A percentile compares a stretch with the other conserved stretches of the same genome.
These are phyloP conservation scores for Lablab purpureus DNA, from an alignment of 306 rosid genomes.

Conservation along the genomic window DNA sequence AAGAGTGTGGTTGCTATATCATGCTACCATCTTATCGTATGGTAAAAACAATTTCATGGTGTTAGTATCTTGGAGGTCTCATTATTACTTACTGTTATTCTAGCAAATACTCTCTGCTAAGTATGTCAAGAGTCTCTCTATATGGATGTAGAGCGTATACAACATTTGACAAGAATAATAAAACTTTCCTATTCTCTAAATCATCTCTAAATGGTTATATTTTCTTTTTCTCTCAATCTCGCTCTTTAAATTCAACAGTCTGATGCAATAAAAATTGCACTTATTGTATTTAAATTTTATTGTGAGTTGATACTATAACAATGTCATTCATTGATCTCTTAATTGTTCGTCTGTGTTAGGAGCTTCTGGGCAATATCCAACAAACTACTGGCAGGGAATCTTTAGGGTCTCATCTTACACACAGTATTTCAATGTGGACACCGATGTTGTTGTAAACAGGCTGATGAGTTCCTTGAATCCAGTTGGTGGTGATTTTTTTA, in stretches of 20 bases:
- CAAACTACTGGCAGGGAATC: constrained; percentile 75
- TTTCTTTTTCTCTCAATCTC: too few species aligned
- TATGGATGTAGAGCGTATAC: neutral
- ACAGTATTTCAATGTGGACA: constrained; percentile 81
- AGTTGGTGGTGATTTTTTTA: constrained; percentile 65
- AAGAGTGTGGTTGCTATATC: neutral
- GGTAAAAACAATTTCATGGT: neutral
- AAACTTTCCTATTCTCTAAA: neutral
- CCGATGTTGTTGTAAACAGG: constrained; percentile 71
- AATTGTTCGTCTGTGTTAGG: constrained; percentile 50
- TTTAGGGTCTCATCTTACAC: constrained; percentile 73
- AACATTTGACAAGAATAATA: neutral
- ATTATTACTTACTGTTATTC: neutral
- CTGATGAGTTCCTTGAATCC: constrained; percentile 74
- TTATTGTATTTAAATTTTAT: constrained; percentile 3
- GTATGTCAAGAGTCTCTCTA: neutral
- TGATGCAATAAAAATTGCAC: neutral
- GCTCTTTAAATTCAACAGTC: neutral
- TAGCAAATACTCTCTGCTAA: neutral
- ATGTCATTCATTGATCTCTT: constrained; percentile 6
- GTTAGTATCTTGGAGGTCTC: neutral
- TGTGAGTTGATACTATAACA: neutral
- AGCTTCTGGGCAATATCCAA: constrained; percentile 72
- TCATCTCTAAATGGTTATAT: neutral
- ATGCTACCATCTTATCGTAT: neutral